Percentiles rank a stretch among this genome's conserved stretches.
Evolutionary conservation across 2,329 filamentous ascomycete species (phyloP).

Genomic region (Fusarium pseudoanthophilum): DNA sequence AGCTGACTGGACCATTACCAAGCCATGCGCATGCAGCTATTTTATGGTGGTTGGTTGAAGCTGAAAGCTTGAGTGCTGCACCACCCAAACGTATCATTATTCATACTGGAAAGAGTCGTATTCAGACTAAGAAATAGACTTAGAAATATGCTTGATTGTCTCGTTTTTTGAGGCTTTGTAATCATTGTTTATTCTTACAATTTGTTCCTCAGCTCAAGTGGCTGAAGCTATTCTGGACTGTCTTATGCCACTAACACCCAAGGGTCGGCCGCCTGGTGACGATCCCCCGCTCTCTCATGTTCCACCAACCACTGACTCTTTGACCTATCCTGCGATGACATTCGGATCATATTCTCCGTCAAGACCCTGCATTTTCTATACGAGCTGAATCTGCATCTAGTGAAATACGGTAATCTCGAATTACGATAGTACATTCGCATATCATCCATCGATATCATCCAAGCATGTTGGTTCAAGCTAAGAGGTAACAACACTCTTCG

Average conservation of each 20-base stretch:
- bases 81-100: background rate
- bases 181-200: background rate
- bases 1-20: slow-evolving; percentile 42
- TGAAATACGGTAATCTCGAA: background rate
- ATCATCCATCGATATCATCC: background rate
- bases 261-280: slow-evolving; percentile 31
- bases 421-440: background rate
- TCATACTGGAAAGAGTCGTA: background rate
- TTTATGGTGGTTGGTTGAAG: slow-evolving; percentile 4
- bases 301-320: slow-evolving; percentile 8
- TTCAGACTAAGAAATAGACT: background rate
- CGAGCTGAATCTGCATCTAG: background rate
- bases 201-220: background rate
- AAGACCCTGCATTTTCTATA: background rate
- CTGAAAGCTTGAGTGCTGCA: background rate
- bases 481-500: slow-evolving; percentile 48
- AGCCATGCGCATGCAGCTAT: slow-evolving; percentile 23
- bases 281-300: slow-evolving; percentile 16
- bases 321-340: background rate
- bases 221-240: slow-evolving; percentile 6
- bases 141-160: background rate
- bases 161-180: background rate
- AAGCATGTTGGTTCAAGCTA: background rate
- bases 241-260: slow-evolving; percentile 10
- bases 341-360: background rate